phyloP scores from a whole-genome alignment of 768 basidiomycete species.

The Mycena crocata region DNA sequence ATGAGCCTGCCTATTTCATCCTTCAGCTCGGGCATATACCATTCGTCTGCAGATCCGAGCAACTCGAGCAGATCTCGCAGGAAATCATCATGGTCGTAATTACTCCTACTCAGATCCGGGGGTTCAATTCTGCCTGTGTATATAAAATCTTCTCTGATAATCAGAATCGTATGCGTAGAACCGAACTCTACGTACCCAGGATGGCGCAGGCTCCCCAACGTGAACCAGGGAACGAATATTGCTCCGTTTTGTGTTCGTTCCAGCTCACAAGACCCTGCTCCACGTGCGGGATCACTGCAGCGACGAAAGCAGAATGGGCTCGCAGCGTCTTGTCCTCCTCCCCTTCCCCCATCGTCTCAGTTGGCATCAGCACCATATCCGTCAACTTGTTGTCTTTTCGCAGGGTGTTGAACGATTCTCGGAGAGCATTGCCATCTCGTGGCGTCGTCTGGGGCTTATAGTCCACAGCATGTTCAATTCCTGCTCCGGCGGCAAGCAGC shows the following conservation, averaged over 20 bases:
- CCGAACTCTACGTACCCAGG: conserved; percentile 15
- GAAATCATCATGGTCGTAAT: conserved; percentile 17
- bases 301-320: conserved; percentile 55
- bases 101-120: background rate
- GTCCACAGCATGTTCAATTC: conserved; percentile 30
- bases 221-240: conserved; percentile 30
- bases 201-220: conserved; percentile 32
- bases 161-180: background rate
- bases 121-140: conserved; percentile 32
- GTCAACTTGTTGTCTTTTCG: conserved; percentile 45
- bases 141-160: conserved; percentile 22
- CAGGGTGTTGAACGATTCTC: conserved; percentile 48
- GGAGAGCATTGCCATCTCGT: conserved; percentile 32
- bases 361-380: conserved; percentile 50
- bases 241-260: conserved; percentile 4
- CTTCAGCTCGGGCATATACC: conserved; percentile 33
- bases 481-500: conserved; percentile 45
- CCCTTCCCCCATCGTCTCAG: conserved; percentile 11
- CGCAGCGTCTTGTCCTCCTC: conserved; percentile 37
- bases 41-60: conserved; percentile 28
- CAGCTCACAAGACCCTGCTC: conserved; percentile 19
- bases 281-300: conserved; percentile 39
- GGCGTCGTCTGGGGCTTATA: conserved; percentile 19
- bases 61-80: conserved; percentile 32
- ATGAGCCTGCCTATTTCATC: conserved; percentile 33